Conservation (phyloP, 192 early-diverging fungal genomes). For the Diversispora epigaea region DNA sequence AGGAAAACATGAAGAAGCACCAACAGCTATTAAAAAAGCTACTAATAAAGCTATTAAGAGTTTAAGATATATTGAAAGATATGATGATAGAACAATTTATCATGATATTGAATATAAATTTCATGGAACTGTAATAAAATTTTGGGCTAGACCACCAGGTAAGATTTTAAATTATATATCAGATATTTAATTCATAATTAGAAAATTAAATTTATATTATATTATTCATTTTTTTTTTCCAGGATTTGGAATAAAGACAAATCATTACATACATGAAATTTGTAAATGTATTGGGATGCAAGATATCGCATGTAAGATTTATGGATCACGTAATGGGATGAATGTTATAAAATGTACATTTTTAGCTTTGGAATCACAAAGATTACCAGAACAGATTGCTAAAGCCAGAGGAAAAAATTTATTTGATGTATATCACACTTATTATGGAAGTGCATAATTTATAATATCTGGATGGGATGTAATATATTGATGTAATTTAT, state of each 20-base stretch:
- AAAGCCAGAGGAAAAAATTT: conserved; percentile 82
- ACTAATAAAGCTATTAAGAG: conserved; percentile 85
- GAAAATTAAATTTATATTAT: conserved; percentile 7
- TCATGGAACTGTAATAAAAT: conserved; percentile 76
- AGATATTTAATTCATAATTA: background rate
- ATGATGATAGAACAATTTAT: conserved; percentile 91
- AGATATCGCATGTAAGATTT: conserved; percentile 87
- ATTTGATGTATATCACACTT: conserved; percentile 84
- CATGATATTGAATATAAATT: conserved; percentile 87
- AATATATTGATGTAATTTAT: no score
- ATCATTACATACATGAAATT: conserved; percentile 93
- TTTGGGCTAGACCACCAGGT: conserved; percentile 87
- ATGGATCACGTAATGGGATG: conserved; percentile 93
- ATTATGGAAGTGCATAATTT: conserved; percentile 62
- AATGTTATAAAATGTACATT: conserved; percentile 98
- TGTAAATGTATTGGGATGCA: conserved; percentile 90
- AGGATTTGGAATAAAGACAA: conserved; percentile 94
- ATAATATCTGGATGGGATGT: no score
- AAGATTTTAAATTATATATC: conserved; percentile 26
- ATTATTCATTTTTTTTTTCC: conserved; percentile 11
- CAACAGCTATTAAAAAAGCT: conserved; percentile 83
- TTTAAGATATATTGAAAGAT: conserved; percentile 79
- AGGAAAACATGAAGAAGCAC: conserved; percentile 78
- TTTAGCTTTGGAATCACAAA: conserved; percentile 81
- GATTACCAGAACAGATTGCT: conserved; percentile 83